phyloP scores from a whole-genome alignment of 352 stramenopile species.

The Phytopythium kandeliae region DNA sequence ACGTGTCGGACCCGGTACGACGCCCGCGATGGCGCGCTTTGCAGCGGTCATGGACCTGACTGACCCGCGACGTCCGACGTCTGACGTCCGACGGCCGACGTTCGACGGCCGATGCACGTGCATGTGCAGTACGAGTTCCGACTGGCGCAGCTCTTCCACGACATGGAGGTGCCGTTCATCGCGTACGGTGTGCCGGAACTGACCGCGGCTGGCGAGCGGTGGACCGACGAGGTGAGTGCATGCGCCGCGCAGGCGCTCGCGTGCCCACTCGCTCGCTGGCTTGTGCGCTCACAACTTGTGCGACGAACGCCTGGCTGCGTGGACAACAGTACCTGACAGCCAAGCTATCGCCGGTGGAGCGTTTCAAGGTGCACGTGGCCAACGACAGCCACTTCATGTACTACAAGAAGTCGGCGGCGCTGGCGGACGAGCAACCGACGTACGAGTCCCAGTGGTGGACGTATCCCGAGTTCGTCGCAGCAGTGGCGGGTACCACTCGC shows the following conservation, averaged over 20 bases:
- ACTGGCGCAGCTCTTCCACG: slow-evolving; percentile 82
- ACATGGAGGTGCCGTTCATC: slow-evolving; percentile 93
- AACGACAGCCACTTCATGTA: slow-evolving; percentile 96
- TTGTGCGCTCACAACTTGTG: too few relatives aligned
- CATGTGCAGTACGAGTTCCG: slow-evolving; percentile 72
- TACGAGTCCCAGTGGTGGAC: slow-evolving; percentile 53
- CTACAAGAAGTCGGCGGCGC: slow-evolving; percentile 49
- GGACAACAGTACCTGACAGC: slow-evolving; percentile 37
- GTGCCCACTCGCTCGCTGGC: neutral
- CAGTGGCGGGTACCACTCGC: slow-evolving; percentile 17
- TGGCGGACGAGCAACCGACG: slow-evolving; percentile 24
- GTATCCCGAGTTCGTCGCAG: slow-evolving; percentile 49
- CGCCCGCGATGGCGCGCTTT: neutral
- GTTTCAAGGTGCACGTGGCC: slow-evolving; percentile 58
- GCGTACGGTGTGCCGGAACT: slow-evolving; percentile 89
- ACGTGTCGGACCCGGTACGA: slow-evolving; percentile 44
- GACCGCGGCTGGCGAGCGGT: slow-evolving; percentile 54
- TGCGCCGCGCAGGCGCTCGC: too few relatives aligned
- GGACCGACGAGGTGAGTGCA: slow-evolving; percentile 62
- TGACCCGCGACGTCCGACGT: too few relatives aligned
- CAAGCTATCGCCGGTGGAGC: slow-evolving; percentile 25
- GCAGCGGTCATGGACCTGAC: neutral
- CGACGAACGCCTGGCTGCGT: too few relatives aligned
- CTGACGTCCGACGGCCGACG: too few relatives aligned
- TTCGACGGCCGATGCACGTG: too few relatives aligned